A percentile compares a stretch with the other conserved stretches of the same genome.
These are phyloP conservation scores for Penicillium sp. DNA, from an alignment of 2,329 filamentous ascomycete genomes.

Conservation along the genomic window DNA sequence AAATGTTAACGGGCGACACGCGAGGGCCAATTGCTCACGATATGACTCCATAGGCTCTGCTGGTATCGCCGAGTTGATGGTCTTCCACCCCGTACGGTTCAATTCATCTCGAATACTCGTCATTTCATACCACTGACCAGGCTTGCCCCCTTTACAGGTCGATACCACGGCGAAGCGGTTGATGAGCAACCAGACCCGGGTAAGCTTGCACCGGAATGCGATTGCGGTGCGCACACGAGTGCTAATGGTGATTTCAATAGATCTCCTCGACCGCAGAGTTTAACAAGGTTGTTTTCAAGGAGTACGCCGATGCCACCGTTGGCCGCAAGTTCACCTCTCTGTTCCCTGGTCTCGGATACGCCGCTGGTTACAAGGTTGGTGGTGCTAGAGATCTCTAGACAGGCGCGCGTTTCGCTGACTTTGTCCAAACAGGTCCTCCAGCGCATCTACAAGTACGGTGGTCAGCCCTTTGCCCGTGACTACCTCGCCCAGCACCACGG, in stretches of 20 bases:
- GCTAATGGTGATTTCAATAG: conserved; percentile 37
- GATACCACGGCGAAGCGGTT: conserved; percentile 98
- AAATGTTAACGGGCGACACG: background rate
- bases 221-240: conserved; percentile 5
- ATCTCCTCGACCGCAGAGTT: conserved; percentile 65
- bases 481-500: conserved; percentile 80
- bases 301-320: conserved; percentile 72
- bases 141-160: conserved; percentile 60
- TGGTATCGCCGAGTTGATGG: conserved; percentile 87
- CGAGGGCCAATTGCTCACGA: conserved; percentile 13
- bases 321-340: conserved; percentile 87
- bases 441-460: conserved; percentile 98
- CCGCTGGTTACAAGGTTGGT: conserved; percentile 88
- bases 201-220: conserved; percentile 39
- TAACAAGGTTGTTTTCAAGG: conserved; percentile 92
- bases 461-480: conserved; percentile 92
- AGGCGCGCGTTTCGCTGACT: conserved; percentile 2
- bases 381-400: background rate
- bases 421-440: conserved; percentile 68
- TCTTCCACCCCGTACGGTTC: conserved; percentile 80
- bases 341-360: conserved; percentile 95
- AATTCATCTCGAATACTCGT: background rate
- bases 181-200: conserved; percentile 93
- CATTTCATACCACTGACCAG: conserved; percentile 23
- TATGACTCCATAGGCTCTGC: conserved; percentile 67